Evolutionary conservation across 139 green algal genomes (phyloP).

Genomic region (Gonium pectorale): DNA sequence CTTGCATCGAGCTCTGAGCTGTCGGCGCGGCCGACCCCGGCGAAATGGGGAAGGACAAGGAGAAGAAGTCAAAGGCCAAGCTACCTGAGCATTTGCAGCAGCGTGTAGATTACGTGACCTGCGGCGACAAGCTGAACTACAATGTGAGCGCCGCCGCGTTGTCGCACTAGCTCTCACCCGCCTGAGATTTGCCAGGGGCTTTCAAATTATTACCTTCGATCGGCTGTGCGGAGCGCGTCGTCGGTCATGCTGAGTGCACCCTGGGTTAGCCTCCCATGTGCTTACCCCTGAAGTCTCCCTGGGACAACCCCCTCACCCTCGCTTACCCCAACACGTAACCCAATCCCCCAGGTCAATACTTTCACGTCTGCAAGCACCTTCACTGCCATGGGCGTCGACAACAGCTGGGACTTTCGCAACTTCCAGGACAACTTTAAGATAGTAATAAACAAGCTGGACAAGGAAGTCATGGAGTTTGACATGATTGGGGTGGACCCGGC

Average conservation of each 20-base stretch:
- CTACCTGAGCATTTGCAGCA: conserved; percentile 72
- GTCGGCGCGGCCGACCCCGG: neutral
- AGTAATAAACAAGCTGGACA: conserved; percentile 54
- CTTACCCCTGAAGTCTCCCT: too few species aligned
- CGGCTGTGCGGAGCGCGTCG: too few species aligned
- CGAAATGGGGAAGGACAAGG: neutral
- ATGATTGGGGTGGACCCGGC: conserved; percentile 88
- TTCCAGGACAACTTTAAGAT: conserved; percentile 80
- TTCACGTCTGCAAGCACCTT: conserved; percentile 77
- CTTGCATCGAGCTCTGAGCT: too few species aligned
- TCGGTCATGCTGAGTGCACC: too few species aligned
- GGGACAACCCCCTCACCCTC: too few species aligned
- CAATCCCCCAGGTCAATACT: conserved; percentile 75
- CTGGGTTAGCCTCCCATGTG: too few species aligned
- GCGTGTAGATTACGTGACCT: conserved; percentile 76
- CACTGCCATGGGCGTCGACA: conserved; percentile 80
- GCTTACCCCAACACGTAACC: too few species aligned
- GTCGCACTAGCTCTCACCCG: too few species aligned
- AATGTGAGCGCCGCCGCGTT: conserved; percentile 78
- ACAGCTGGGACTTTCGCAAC: conserved; percentile 74
- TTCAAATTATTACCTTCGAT: too few species aligned
- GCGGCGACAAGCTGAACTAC: conserved; percentile 78
- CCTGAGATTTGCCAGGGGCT: too few species aligned
- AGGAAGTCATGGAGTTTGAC: conserved; percentile 91
- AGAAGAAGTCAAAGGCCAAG: conserved; percentile 55